Evolutionary conservation across 106 monocot genomes (phyloP), one percentile per base, ranked within the genome.

Genomic region (Triglochin maritima): DNA sequence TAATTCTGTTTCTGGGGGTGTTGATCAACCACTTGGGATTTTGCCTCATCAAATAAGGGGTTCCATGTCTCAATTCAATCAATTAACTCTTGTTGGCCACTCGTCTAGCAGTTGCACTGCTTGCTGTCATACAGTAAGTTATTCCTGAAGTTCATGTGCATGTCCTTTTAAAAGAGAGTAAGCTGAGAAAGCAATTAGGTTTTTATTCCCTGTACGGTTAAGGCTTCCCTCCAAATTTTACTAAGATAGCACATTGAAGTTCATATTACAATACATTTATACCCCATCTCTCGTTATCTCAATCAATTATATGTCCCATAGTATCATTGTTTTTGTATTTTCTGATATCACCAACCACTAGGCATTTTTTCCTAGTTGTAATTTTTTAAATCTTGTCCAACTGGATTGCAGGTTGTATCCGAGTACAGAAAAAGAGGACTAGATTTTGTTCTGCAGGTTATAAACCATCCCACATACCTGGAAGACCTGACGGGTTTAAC

Each of bases 31-130:
- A 50, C 74, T 89, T 59, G 98, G 98, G 49, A 84, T 98, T 60
- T 79, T 92, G 60, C 98, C 98, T 29, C 98, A 98, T 78, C 98
- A 98, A 65, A 92, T 92, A 7, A 81, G 98, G 59, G 98, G 92
- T 13, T 84, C 82, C 49, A 50, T 98, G 58, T 51, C 88, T 50
- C 88, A 89, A 9, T 86, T 81, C 74, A 78, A 88, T 61, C 86
- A 88, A 69, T 47, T 98, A 17, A 89, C 86, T 16, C 82, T 98
- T 11, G 10, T 82, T 17, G 98, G 98, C 16, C 67, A 92, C 69
- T 84, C 92, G n/a, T 92, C 98, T 47, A 72, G 56, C 42, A 82
- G 78, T 56, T 98, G 98, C 68, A 98, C 92, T 47, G 98, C 92
- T 47, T 98, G 98, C 69, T 80, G 72, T 45, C 51, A 52, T 78